Conservation (phyloP, 192 early-diverging fungal species). For the Dissophora globulifera region DNA sequence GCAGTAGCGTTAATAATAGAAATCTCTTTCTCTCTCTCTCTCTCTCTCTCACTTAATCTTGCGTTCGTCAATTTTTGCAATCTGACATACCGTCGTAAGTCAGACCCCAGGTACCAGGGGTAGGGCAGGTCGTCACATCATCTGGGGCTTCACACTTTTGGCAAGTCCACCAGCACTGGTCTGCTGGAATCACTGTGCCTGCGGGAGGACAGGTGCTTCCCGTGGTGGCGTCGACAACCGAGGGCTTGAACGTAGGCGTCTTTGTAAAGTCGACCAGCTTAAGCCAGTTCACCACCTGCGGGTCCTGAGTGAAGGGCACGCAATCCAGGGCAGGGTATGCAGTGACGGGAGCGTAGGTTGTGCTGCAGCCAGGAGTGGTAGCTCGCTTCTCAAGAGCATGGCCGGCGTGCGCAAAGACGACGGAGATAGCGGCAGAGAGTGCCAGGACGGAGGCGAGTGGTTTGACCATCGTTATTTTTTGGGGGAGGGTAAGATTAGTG, state of each 20-base stretch:
- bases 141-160: conserved; percentile 48
- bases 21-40: no score
- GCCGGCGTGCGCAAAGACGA: background rate
- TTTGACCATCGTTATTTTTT: conserved; percentile 6
- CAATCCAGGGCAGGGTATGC: conserved; percentile 20
- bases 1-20: no score
- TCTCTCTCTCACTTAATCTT: no score
- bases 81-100: conserved; percentile 57
- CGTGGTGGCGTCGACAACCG: background rate
- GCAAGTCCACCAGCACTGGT: conserved; percentile 62
- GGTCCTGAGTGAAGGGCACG: conserved; percentile 24
- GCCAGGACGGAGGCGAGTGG: background rate
- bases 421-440: conserved; percentile 3
- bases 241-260: conserved; percentile 47
- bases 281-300: conserved; percentile 55
- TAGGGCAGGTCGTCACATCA: conserved; percentile 34
- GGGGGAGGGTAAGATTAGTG: background rate
- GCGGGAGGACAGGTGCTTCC: conserved; percentile 34
- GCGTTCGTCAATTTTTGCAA: no score
- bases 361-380: background rate
- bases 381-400: conserved; percentile 10
- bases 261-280: conserved; percentile 42
- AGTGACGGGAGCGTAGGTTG: conserved; percentile 3
- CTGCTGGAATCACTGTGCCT: conserved; percentile 4
- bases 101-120: conserved; percentile 46